phyloP scores from a whole-genome alignment of 345 rosid genomes.

The rapeseed (Brassica napus) region DNA sequence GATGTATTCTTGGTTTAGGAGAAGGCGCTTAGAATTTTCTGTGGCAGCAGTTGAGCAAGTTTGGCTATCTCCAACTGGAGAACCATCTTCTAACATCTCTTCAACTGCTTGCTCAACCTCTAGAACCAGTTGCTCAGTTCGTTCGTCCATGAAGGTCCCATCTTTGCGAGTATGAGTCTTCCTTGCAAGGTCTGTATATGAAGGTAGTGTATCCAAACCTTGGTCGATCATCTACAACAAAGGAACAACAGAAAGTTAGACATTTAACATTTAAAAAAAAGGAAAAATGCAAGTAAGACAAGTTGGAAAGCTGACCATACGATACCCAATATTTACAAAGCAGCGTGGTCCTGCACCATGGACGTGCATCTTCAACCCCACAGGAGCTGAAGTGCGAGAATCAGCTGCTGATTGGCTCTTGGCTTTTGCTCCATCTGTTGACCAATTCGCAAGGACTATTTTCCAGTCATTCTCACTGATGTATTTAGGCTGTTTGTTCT shows the following conservation, averaged over 20 bases:
- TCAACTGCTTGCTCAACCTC: background rate
- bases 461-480: background rate
- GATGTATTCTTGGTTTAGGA: background rate
- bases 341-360: background rate
- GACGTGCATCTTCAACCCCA: background rate
- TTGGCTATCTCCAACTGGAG: background rate
- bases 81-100: background rate
- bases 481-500: background rate
- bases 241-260: background rate
- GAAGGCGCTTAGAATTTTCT: background rate
- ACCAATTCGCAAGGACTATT: background rate
- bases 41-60: background rate
- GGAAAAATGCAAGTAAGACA: background rate
- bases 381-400: background rate
- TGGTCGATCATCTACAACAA: background rate
- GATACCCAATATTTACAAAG: background rate
- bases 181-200: background rate
- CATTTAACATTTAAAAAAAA: background rate
- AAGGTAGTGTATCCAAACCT: background rate
- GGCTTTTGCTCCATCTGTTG: background rate
- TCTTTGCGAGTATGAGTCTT: background rate
- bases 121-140: background rate
- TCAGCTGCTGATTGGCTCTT: background rate
- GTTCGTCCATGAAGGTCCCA: background rate
- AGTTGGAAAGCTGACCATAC: background rate